phyloP scores from a whole-genome alignment of 164 flowering plant species.

The Vitis riparia region DNA sequence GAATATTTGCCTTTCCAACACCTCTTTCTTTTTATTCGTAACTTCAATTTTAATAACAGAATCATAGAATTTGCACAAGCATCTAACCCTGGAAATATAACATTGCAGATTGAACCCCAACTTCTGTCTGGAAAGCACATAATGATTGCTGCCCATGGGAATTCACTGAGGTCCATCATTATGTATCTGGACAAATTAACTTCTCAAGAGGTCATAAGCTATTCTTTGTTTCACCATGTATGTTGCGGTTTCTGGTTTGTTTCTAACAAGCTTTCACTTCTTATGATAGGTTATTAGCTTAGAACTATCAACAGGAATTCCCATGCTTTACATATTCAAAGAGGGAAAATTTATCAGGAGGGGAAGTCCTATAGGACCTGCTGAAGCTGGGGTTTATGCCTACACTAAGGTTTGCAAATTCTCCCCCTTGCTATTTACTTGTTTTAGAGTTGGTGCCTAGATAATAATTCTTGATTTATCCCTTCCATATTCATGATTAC shows the following conservation, averaged over 20 bases:
- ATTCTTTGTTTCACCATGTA: not conserved
- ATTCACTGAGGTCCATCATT: constrained; percentile 94
- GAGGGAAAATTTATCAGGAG: constrained; percentile 87
- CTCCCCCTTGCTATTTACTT: not conserved
- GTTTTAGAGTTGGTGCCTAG: not conserved
- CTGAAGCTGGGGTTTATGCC: constrained; percentile 98
- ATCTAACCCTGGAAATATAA: constrained; percentile 19
- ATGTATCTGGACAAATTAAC: constrained; percentile 98
- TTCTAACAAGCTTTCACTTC: not conserved
- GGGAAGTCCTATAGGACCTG: constrained; percentile 90
- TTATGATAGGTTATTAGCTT: constrained; percentile 77
- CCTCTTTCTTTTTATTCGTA: not conserved
- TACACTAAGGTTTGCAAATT: constrained; percentile 76
- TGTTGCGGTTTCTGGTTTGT: not conserved
- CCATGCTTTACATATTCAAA: constrained; percentile 95
- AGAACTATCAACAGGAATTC: constrained; percentile 93
- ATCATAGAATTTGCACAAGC: not conserved
- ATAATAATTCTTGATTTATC: no score
- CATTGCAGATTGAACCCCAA: constrained; percentile 81
- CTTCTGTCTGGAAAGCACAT: constrained; percentile 82
- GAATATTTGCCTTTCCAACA: not conserved
- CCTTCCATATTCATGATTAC: not conserved
- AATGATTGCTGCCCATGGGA: constrained; percentile 98
- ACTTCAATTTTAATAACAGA: not conserved
- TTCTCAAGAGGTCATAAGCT: constrained; percentile 73